phyloP scores from a whole-genome alignment of 495 filamentous ascomycete species.

The Diplogelasinospora grovesii region DNA sequence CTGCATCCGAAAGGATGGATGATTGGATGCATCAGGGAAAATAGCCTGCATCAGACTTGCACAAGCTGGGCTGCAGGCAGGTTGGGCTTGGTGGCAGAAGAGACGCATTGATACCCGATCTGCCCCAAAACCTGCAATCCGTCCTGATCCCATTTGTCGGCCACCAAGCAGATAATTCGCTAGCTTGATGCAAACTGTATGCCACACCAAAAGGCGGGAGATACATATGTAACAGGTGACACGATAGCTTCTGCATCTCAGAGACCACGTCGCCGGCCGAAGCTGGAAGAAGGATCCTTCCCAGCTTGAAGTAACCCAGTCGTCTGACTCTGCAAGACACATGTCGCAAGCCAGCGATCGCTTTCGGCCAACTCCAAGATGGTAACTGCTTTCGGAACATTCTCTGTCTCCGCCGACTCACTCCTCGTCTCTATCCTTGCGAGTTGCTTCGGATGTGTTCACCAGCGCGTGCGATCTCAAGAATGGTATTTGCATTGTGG shows the following conservation, averaged over 20 bases:
- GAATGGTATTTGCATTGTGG: too few species aligned
- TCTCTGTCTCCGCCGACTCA: too few species aligned
- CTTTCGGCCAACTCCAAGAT: too few species aligned
- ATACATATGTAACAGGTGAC: too few species aligned
- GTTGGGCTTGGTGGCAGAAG: slow-evolving; percentile 25
- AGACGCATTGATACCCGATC: slow-evolving; percentile 33
- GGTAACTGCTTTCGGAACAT: too few species aligned
- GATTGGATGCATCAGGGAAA: slow-evolving; percentile 24
- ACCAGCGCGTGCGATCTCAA: too few species aligned
- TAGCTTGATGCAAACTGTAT: slow-evolving; percentile 11
- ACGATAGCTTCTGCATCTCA: too few species aligned
- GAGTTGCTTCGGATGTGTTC: too few species aligned
- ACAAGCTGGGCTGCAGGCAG: slow-evolving; percentile 11
- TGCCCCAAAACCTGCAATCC: slow-evolving; percentile 10
- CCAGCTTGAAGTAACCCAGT: too few species aligned
- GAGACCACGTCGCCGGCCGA: slow-evolving; percentile 6
- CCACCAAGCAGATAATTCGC: slow-evolving; percentile 8
- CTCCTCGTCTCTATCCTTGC: too few species aligned
- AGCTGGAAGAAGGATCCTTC: not conserved
- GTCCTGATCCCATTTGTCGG: slow-evolving; percentile 11
- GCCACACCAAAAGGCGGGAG: too few species aligned
- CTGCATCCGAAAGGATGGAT: not conserved
- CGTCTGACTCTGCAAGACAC: too few species aligned
- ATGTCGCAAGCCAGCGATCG: not conserved
- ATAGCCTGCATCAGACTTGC: not conserved